Evolutionary conservation across 768 basidiomycete genomes (phyloP).

Genomic region (Trametes punicea): DNA sequence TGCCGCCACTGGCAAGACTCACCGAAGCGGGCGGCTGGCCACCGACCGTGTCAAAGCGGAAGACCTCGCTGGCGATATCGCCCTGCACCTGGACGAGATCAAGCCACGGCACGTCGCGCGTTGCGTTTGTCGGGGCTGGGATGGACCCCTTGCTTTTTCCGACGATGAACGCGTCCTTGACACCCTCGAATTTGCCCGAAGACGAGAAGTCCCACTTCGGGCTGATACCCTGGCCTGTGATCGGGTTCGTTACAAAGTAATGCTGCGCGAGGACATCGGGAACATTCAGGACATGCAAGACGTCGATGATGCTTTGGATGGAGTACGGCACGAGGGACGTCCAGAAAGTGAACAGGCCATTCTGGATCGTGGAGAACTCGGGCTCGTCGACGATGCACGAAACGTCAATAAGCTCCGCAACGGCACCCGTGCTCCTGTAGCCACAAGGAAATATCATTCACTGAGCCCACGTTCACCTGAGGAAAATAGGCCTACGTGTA

Average conservation of each 20-base stretch:
- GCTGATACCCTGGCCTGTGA: constrained; percentile 27
- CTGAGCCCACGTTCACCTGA: neutral
- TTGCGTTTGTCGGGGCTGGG: constrained; percentile 26
- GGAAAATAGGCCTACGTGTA: constrained; percentile 39
- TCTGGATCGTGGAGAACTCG: constrained; percentile 21
- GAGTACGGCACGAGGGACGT: constrained; percentile 6
- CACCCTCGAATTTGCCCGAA: constrained; percentile 21
- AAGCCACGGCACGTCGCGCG: constrained; percentile 37
- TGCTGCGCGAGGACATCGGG: constrained; percentile 33
- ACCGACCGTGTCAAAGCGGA: constrained; percentile 30
- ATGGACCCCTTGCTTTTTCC: constrained; percentile 26
- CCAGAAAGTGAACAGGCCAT: constrained; percentile 19
- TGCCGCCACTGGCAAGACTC: neutral
- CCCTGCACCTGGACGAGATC: constrained; percentile 29
- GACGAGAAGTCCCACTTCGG: constrained; percentile 36
- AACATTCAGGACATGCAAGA: constrained; percentile 20
- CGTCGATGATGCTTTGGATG: constrained; percentile 24
- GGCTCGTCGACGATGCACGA: constrained; percentile 26
- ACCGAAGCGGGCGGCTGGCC: constrained; percentile 34
- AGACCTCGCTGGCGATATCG: constrained; percentile 27
- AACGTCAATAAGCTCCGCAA: constrained; percentile 34
- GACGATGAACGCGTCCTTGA: constrained; percentile 27
- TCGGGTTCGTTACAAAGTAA: constrained; percentile 36
- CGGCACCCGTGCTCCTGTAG: constrained; percentile 41
- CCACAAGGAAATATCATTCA: neutral